Evolutionary conservation across 805 yeast species (phyloP).

Genomic region (Monosporozyma aerobia): DNA sequence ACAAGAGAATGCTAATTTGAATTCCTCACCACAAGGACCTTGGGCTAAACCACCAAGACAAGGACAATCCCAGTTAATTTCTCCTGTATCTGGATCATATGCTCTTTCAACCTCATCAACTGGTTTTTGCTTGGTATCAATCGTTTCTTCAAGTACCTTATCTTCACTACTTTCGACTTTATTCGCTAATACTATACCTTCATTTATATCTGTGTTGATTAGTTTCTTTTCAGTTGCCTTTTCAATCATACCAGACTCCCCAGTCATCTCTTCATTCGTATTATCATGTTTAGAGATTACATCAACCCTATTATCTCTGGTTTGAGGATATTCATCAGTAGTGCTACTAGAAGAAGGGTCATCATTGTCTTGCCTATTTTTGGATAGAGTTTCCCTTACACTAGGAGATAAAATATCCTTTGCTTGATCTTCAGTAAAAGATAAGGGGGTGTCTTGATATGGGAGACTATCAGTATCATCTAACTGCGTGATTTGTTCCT

Average conservation of each 20-base stretch:
- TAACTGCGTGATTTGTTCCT: neutral
- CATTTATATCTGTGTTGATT: neutral
- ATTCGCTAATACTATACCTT: neutral
- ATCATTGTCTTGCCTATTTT: too few relatives aligned
- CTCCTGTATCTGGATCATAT: constrained; percentile 93
- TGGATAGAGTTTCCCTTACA: neutral
- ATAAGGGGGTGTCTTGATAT: neutral
- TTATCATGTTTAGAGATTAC: neutral
- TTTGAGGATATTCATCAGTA: neutral
- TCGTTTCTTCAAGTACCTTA: neutral
- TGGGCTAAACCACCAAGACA: constrained; percentile 98
- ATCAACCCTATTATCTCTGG: neutral
- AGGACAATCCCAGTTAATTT: constrained; percentile 99
- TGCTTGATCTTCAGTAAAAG: neutral
- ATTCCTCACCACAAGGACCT: constrained; percentile 97
- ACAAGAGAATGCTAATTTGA: constrained; percentile 89
- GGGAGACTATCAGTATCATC: neutral
- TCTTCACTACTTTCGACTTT: neutral
- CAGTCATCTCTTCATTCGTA: neutral
- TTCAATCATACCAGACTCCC: neutral
- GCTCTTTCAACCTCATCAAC: constrained; percentile 46
- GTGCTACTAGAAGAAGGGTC: neutral
- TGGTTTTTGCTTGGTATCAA: constrained; percentile 27
- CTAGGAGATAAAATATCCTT: neutral
- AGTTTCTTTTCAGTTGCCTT: neutral